These are phyloP conservation scores for Fusarium sp. DNA, from an alignment of 2,329 filamentous ascomycete species.

Conservation along the genomic window DNA sequence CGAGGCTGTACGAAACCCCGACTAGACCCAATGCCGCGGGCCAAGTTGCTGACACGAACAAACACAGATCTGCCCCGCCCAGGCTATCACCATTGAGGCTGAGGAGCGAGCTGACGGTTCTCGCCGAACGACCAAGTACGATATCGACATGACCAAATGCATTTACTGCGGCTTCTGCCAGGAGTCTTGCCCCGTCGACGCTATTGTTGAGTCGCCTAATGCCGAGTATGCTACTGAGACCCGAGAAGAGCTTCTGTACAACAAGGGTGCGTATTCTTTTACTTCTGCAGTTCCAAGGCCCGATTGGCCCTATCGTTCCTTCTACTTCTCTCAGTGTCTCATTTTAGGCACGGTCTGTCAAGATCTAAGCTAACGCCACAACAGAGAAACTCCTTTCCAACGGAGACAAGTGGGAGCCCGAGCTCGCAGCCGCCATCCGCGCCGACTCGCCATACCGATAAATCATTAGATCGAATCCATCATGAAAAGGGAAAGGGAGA, in stretches of 20 bases:
- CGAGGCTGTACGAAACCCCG: constrained; percentile 76
- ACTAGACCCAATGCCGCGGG: neutral
- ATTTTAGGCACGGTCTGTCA: constrained; percentile 17
- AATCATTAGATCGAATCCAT: constrained; percentile 41
- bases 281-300: neutral
- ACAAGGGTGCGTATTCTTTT: constrained; percentile 75
- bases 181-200: constrained; percentile 98
- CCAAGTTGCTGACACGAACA: constrained; percentile 28
- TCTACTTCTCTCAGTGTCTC: neutral
- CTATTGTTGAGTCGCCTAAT: constrained; percentile 78
- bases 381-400: constrained; percentile 87
- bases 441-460: constrained; percentile 95
- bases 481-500: constrained; percentile 31
- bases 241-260: constrained; percentile 95
- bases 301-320: neutral
- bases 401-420: constrained; percentile 97
- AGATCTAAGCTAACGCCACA: constrained; percentile 38
- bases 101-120: constrained; percentile 98
- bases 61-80: constrained; percentile 88
- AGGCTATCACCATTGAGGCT: constrained; percentile 99
- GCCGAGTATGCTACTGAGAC: constrained; percentile 76
- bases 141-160: constrained; percentile 99
- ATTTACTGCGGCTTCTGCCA: constrained; percentile 99
- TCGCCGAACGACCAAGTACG: constrained; percentile 95
- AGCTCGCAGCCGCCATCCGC: constrained; percentile 91